These are phyloP conservation scores for Camelina laxa DNA, from an alignment of 345 rosid genomes.

Conservation along the genomic window DNA sequence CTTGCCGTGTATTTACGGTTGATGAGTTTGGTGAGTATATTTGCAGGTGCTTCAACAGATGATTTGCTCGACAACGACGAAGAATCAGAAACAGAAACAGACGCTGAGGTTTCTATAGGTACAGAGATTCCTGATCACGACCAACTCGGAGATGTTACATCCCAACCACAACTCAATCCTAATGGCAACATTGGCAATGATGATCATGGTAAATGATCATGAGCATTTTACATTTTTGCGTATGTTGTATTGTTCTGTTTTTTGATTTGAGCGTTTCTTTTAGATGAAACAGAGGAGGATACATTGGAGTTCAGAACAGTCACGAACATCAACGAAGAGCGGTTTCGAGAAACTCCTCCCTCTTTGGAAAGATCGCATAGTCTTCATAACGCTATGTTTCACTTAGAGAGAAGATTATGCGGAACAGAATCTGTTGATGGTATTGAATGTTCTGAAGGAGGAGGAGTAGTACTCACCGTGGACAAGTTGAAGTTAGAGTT, in stretches of 20 bases:
- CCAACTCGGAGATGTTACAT: slow-evolving; percentile 53
- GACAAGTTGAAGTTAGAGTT: slow-evolving; percentile 73
- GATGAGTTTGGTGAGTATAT: neutral
- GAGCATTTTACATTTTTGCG: neutral
- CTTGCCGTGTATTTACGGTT: neutral
- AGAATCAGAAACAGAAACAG: slow-evolving; percentile 43
- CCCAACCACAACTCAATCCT: slow-evolving; percentile 42
- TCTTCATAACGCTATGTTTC: slow-evolving; percentile 58
- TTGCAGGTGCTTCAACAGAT: slow-evolving; percentile 36
- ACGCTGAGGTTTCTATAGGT: slow-evolving; percentile 79
- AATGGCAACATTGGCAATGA: neutral
- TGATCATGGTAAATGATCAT: slow-evolving; percentile 33
- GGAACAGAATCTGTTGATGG: slow-evolving; percentile 66
- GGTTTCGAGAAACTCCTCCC: slow-evolving; percentile 64
- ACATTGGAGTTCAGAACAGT: slow-evolving; percentile 55
- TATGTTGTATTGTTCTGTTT: neutral
- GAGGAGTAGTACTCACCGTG: slow-evolving; percentile 48
- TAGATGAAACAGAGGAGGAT: slow-evolving; percentile 41
- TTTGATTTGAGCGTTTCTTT: neutral
- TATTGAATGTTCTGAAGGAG: slow-evolving; percentile 59
- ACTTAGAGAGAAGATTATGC: slow-evolving; percentile 57
- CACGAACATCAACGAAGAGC: slow-evolving; percentile 58
- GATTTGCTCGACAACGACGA: slow-evolving; percentile 30
- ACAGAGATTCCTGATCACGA: slow-evolving; percentile 90
- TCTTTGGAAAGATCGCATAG: slow-evolving; percentile 60